These are phyloP conservation scores for Euphrasia confusa DNA, from an alignment of 257 asterid species.

Conservation along the genomic window DNA sequence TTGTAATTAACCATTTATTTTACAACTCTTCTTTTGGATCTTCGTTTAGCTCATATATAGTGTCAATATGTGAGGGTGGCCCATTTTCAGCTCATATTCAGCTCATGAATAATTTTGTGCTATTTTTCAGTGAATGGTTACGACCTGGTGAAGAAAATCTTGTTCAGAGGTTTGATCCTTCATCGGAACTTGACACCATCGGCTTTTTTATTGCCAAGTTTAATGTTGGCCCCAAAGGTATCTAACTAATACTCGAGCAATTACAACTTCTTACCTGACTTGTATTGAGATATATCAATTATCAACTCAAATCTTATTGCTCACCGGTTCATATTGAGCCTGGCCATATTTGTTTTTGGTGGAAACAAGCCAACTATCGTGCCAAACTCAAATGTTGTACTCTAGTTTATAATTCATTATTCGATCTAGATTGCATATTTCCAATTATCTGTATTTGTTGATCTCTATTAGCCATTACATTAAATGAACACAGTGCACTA, in stretches of 20 bases:
- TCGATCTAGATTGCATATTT: not conserved
- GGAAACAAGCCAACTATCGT: not conserved
- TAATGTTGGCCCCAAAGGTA: conserved; percentile 60
- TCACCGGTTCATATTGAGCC: conserved; percentile 2
- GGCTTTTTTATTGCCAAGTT: conserved; percentile 97
- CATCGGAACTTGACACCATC: conserved; percentile 74
- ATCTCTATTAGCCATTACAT: not conserved
- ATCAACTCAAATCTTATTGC: not conserved
- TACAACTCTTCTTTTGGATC: too few relatives aligned
- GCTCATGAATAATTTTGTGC: too few relatives aligned
- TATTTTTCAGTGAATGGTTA: conserved; percentile 78
- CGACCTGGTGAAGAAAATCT: conserved; percentile 86
- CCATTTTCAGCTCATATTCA: not conserved
- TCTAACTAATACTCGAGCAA: conserved; percentile 21
- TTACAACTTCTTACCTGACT: not conserved
- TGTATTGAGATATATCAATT: too few relatives aligned
- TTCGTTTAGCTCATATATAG: not conserved
- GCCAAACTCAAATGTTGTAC: not conserved
- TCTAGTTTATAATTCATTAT: conserved; percentile 7
- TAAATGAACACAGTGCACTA: conserved; percentile 1
- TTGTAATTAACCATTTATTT: too few relatives aligned
- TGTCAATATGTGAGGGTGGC: not conserved
- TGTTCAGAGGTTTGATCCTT: conserved; percentile 96
- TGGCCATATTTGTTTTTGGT: not conserved
- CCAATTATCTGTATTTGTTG: not conserved